Base-by-base conservation (phyloP, 192 early-diverging fungal species). In the Entomortierella parvispora region DNA sequence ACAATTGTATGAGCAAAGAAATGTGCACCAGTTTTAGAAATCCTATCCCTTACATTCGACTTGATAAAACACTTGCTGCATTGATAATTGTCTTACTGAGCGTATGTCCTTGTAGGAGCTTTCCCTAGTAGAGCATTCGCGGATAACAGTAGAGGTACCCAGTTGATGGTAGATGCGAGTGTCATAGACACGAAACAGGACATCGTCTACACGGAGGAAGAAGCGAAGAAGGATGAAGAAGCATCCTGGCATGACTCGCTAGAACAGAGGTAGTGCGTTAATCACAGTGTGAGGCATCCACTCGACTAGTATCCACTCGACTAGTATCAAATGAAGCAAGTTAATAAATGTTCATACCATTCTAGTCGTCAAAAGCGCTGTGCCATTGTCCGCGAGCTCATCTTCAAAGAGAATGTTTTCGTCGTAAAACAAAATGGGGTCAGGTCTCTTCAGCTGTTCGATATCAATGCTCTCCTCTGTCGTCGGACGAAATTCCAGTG, bases 341-440 rank as follows among this genome's bases (percentile, higher is more conserved):
- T 31, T 29, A 53, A 54, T 14, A 49, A 20, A 37, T 64, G 20
- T 7, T 32, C 85, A 65, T 82, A 94, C 93, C 59, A 97, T 81
- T 68, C 92, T 91, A 43, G 90, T 90, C 2, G 84, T 87, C 31
- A 96, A 77, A 54, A 93, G 83, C 15, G 94, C 92, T 0, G 90
- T 88, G 26, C 97, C 97, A 71, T 98, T 98, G 65, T 99, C 97
- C 23, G 91, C 94, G 54, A 99, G 81, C 77, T 99, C 97, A 70
- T 99, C 97, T 71, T 99, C 97, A 69, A 89, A 99, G 48, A 99
- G 82, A 1, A 96, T 88, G 52, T 95, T 88, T 64, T 99, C 95
- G 78, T 97, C 96, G 70, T 94, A 99, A 70, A 95, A 97, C 46
- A 96, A 71, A 34, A 99, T 99, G 0, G 91, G 92, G 51, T 99